Conservation (phyloP, 257 asterid genomes). For the Nyctanthes arbortristis region DNA sequence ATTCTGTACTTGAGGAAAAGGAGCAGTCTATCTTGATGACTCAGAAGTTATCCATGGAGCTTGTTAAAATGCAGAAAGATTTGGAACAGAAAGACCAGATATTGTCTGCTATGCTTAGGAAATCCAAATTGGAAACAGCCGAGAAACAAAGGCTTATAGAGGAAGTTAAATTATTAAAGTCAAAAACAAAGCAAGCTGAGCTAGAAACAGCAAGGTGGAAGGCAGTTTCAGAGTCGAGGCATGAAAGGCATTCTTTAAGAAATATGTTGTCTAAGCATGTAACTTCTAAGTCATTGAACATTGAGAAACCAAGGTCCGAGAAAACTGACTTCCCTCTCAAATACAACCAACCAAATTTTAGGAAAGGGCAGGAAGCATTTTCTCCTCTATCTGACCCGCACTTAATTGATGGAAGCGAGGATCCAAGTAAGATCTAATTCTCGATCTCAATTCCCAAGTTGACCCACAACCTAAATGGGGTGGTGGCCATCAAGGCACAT, state of each 20-base stretch:
- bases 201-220: conserved; percentile 49
- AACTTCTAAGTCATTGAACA: conserved; percentile 32
- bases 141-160: conserved; percentile 74
- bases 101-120: conserved; percentile 83
- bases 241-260: conserved; percentile 58
- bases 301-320: conserved; percentile 24
- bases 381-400: conserved; percentile 38
- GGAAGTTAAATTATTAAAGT: conserved; percentile 63
- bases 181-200: conserved; percentile 62
- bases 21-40: conserved; percentile 61
- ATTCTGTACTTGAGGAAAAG: conserved; percentile 60
- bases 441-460: background rate
- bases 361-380: conserved; percentile 31
- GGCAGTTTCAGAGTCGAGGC: conserved; percentile 43
- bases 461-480: background rate
- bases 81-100: conserved; percentile 86
- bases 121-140: conserved; percentile 65
- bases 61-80: conserved; percentile 61
- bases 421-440: conserved; percentile 46
- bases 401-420: conserved; percentile 42
- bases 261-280: conserved; percentile 63
- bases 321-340: conserved; percentile 29
- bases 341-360: conserved; percentile 33
- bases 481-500: background rate
- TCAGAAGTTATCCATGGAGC: conserved; percentile 70